Base-by-base conservation (phyloP, 2,329 filamentous ascomycete species). In the Exophiala alcalophila region DNA sequence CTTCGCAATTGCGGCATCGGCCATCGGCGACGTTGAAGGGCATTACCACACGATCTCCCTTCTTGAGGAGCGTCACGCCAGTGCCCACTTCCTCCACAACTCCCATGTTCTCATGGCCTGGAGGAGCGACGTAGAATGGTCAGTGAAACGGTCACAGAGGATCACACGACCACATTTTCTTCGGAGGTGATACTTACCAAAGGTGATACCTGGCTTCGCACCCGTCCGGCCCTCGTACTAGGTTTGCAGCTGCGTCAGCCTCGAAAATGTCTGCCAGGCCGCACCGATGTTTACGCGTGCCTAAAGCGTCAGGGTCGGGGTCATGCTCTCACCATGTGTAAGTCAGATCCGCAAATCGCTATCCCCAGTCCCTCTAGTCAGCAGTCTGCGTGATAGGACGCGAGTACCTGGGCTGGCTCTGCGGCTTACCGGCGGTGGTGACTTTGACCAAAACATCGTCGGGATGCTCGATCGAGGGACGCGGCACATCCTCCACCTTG, bases 11-110 rank as follows among this genome's bases (percentile, higher is more conserved):
- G 12, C 72, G 70, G 59, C 80, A 83, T 9, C 78, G 69, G 1
- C 78, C 78, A 52, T 81, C 77, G 5, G 78, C 78, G 1, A 81
- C 78, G 41, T 82, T 82, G 65, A 82, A 83, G 0, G 80, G 79
- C 60, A 83, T 72, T 2, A 83, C 78, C 3, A 83, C 74, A 2
- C 79, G 71, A 48, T 83, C 79, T 2, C 79, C 78, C 50, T 79
- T 77, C 54, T 81, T 74, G 11, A 83, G 59, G 1, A 80, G 63
- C 0, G 77, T 80, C 1, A 83, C 78, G 4, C 78, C 80, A 2
- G 68, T 56, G 1, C 80, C 79, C 0, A 74, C 57, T 49, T 80
- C 71, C 26, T 74, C 67, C 0, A 80, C 65, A 15, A 77, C 70
- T 1, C 76, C 79, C 76, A 79, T 78, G 51, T 78, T 78, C 53